These are phyloP conservation scores for Pseudopyrenochaeta lycopersici DNA, from an alignment of 2,329 filamentous ascomycete species.

Conservation along the genomic window DNA sequence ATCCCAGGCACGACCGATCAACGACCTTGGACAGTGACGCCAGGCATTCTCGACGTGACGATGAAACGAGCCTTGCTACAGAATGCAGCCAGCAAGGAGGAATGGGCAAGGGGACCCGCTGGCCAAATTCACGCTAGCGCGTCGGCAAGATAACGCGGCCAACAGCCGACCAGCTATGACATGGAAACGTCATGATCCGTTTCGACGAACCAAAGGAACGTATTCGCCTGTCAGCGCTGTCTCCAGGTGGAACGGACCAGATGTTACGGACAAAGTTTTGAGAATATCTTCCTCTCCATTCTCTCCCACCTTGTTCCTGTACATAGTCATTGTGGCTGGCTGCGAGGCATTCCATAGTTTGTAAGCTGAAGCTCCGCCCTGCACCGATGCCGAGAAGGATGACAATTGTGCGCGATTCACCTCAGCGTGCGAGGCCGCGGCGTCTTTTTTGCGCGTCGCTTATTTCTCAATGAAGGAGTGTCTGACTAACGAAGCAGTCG, in stretches of 20 bases:
- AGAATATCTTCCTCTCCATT: background rate
- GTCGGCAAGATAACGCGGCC: constrained; percentile 1
- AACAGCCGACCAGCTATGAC: constrained; percentile 5
- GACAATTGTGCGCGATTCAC: constrained; percentile 5
- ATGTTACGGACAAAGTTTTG: constrained; percentile 22
- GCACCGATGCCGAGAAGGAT: constrained; percentile 17
- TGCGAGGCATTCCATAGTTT: constrained; percentile 23
- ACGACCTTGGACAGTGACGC: too few species aligned
- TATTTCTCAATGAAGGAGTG: constrained; percentile 6
- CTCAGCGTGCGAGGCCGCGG: constrained; percentile 1
- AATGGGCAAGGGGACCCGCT: background rate
- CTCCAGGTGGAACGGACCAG: constrained; percentile 18
- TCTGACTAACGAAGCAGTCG: constrained; percentile 13
- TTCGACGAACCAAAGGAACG: constrained; percentile 11
- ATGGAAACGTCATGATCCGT: constrained; percentile 26
- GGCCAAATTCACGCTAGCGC: background rate
- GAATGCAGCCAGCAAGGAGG: too few species aligned
- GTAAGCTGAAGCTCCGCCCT: constrained; percentile 28
- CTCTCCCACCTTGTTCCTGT: background rate
- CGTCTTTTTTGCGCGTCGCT: background rate
- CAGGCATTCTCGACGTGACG: too few species aligned
- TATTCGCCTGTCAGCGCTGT: constrained; percentile 2
- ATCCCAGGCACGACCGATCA: too few species aligned
- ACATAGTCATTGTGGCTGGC: constrained; percentile 3
- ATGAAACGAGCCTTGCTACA: too few species aligned